Evolutionary conservation across 768 basidiomycete species (phyloP).

Genomic region (Suillus subalutaceus): DNA sequence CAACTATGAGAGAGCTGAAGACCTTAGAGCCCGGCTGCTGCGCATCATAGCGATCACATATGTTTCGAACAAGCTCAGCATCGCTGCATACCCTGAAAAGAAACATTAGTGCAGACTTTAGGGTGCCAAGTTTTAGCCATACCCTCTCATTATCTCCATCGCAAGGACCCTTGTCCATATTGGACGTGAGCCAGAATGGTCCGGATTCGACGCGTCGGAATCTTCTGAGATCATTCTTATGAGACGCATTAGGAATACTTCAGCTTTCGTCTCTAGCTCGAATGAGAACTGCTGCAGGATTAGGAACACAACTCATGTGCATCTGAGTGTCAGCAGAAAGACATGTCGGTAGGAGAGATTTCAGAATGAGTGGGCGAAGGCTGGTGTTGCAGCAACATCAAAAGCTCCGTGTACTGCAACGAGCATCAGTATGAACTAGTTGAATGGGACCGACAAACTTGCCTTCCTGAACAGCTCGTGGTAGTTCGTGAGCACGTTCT

Average conservation of each 20-base stretch:
- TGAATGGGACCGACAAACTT: conserved; percentile 17
- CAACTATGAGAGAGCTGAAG: conserved; percentile 76
- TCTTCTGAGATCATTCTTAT: conserved; percentile 68
- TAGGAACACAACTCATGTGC: conserved; percentile 91
- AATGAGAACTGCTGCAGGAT: conserved; percentile 88
- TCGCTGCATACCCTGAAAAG: conserved; percentile 70
- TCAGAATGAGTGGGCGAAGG: conserved; percentile 87
- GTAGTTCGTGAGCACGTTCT: conserved; percentile 94
- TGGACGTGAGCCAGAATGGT: conserved; percentile 48
- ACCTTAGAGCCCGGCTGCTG: conserved; percentile 64
- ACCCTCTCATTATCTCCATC: conserved; percentile 93
- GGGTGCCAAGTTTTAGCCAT: conserved; percentile 12
- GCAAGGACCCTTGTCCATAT: conserved; percentile 90
- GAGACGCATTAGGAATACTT: conserved; percentile 80
- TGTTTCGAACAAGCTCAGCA: conserved; percentile 71
- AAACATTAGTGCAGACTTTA: not conserved
- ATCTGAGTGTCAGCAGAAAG: conserved; percentile 88
- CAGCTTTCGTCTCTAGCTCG: conserved; percentile 80
- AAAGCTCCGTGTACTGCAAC: conserved; percentile 73
- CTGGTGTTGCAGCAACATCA: conserved; percentile 88
- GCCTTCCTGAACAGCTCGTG: conserved; percentile 85
- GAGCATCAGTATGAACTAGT: conserved; percentile 9
- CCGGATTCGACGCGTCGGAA: conserved; percentile 28
- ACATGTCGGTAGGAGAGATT: conserved; percentile 76
- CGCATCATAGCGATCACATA: conserved; percentile 81